These are phyloP conservation scores for Cytospora schulzeri DNA, from an alignment of 2,329 filamentous ascomycete species.

Conservation along the genomic window DNA sequence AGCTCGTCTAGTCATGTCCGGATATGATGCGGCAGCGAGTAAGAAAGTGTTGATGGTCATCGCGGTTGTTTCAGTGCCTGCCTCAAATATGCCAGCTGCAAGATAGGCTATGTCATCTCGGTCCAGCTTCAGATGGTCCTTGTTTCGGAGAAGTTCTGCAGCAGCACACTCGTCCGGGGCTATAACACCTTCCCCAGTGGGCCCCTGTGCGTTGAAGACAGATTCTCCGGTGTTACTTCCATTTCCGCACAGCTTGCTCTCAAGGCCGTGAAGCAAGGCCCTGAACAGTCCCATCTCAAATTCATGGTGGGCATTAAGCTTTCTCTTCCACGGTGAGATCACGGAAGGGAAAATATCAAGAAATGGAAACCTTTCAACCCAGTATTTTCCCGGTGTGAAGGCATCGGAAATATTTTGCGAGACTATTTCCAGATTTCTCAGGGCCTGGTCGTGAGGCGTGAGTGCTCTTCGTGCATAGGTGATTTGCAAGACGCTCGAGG, in stretches of 20 bases:
- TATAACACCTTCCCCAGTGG: not conserved
- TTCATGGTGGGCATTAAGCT: constrained; percentile 14
- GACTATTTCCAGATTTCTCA: constrained; percentile 10
- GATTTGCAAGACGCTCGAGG: constrained; percentile 26
- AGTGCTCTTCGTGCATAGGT: constrained; percentile 21
- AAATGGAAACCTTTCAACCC: constrained; percentile 19
- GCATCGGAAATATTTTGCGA: constrained; percentile 23
- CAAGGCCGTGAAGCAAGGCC: constrained; percentile 9
- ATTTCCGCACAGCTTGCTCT: not conserved
- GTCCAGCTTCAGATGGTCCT: not conserved
- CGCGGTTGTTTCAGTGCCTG: constrained; percentile 26
- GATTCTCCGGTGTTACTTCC: too few species aligned
- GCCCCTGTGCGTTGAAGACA: not conserved
- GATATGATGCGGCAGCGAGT: constrained; percentile 21
- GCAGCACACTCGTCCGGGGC: constrained; percentile 15
- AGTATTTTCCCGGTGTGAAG: constrained; percentile 21
- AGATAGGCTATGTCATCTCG: constrained; percentile 21
- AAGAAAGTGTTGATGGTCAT: constrained; percentile 26
- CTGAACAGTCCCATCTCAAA: constrained; percentile 19
- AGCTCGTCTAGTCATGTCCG: not conserved
- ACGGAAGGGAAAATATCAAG: constrained; percentile 14
- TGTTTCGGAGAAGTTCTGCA: constrained; percentile 16
- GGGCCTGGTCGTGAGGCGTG: constrained; percentile 11
- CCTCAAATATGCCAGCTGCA: constrained; percentile 25
- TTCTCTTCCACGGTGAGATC: constrained; percentile 23